Evolutionary conservation across 345 rosid genomes (phyloP).

Genomic region (Euphorbia lathyris): DNA sequence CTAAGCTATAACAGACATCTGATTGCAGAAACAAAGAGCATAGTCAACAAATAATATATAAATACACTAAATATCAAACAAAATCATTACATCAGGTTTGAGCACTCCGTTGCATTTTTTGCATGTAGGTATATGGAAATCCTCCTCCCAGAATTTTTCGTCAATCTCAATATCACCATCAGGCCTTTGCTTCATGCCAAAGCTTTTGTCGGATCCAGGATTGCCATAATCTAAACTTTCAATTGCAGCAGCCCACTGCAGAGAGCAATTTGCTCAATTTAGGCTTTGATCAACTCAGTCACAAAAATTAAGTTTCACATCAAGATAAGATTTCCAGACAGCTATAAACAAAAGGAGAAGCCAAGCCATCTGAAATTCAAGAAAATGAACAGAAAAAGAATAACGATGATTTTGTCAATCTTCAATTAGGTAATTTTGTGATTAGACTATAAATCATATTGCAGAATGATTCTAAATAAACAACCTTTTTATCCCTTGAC

Average conservation of each 20-base stretch:
- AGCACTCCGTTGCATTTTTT: constrained; percentile 72
- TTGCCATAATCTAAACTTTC: constrained; percentile 70
- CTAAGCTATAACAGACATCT: no score
- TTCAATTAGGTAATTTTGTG: not conserved
- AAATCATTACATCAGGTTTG: constrained; percentile 70
- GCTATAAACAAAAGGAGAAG: not conserved
- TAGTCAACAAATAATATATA: not conserved
- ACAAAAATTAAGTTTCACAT: not conserved
- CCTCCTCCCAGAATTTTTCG: constrained; percentile 94
- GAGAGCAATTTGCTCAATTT: not conserved
- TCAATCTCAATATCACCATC: constrained; percentile 96
- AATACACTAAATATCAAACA: not conserved
- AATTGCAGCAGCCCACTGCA: constrained; percentile 91
- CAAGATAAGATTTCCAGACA: not conserved
- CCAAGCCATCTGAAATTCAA: not conserved
- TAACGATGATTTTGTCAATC: not conserved
- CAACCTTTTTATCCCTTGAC: not conserved
- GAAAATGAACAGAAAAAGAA: not conserved
- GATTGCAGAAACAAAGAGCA: not conserved
- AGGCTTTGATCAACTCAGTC: not conserved
- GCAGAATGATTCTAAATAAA: not conserved
- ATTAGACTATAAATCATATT: not conserved
- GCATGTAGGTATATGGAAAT: constrained; percentile 75
- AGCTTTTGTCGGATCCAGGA: constrained; percentile 84
- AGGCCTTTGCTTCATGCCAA: constrained; percentile 97